These are phyloP conservation scores for Colletotrichum horii DNA, from an alignment of 2,329 filamentous ascomycete genomes.

Conservation along the genomic window DNA sequence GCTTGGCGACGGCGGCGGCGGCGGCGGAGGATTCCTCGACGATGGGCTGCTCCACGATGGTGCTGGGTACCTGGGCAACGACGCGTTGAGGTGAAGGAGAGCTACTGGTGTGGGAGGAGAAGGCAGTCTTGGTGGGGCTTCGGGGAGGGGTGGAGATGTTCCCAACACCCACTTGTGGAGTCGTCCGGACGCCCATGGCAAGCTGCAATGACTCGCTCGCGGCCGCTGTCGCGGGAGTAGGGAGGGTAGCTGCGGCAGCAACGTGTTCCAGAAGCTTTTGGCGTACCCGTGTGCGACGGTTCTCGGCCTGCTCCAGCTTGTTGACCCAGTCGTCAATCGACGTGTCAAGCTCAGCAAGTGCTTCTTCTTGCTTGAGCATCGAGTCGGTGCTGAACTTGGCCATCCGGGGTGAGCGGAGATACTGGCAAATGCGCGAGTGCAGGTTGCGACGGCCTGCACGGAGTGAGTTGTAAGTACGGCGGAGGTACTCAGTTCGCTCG, in stretches of 20 bases:
- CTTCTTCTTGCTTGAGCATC: constrained; percentile 81
- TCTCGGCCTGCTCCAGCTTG: constrained; percentile 83
- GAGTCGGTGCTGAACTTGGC: constrained; percentile 77
- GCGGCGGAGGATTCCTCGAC: constrained; percentile 43
- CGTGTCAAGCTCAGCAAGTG: constrained; percentile 75
- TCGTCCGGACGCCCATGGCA: constrained; percentile 41
- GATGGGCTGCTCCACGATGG: constrained; percentile 58
- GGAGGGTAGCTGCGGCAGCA: constrained; percentile 69
- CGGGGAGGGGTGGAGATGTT: constrained; percentile 63
- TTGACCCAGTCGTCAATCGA: constrained; percentile 82
- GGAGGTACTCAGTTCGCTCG: constrained; percentile 78
- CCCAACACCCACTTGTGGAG: constrained; percentile 31
- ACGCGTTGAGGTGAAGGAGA: constrained; percentile 57
- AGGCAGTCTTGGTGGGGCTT: constrained; percentile 57
- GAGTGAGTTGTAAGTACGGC: constrained; percentile 77
- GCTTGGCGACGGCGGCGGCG: constrained; percentile 22
- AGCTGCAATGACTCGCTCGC: constrained; percentile 47
- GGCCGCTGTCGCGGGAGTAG: constrained; percentile 32
- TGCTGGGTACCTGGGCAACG: constrained; percentile 59
- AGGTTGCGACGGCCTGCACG: constrained; percentile 78
- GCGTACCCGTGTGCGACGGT: constrained; percentile 74
- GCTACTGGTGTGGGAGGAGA: constrained; percentile 38
- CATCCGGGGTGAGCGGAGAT: constrained; percentile 73
- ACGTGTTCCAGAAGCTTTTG: constrained; percentile 85
- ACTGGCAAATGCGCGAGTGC: constrained; percentile 78